Evolutionary conservation across 1,284 basidiomycete genomes (phyloP).

Genomic region (Gomphus sp.): DNA sequence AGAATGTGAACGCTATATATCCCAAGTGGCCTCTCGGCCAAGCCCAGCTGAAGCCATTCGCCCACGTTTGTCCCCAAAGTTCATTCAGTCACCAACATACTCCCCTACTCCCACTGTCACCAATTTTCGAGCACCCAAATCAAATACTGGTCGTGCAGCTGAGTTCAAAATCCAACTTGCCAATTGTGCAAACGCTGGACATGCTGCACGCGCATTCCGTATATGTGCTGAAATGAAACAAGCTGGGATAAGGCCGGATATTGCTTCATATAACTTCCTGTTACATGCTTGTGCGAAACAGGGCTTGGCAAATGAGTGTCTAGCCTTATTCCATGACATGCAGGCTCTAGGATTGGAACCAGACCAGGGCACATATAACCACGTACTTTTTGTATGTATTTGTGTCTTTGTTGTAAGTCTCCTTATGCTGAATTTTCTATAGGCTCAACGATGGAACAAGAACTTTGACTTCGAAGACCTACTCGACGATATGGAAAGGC

Average conservation of each 20-base stretch:
- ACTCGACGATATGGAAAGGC: conserved; percentile 38
- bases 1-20: conserved; percentile 2
- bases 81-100: not conserved
- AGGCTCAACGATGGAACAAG: conserved; percentile 26
- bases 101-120: conserved; percentile 17
- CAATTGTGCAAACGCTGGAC: conserved; percentile 16
- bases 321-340: conserved; percentile 72
- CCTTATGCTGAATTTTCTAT: not conserved
- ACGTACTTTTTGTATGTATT: conserved; percentile 47
- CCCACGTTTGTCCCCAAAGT: not conserved
- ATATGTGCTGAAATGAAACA: conserved; percentile 49
- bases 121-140: conserved; percentile 17
- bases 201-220: conserved; percentile 15
- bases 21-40: not conserved
- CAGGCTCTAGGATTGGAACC: conserved; percentile 44
- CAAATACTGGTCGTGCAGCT: conserved; percentile 12
- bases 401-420: not conserved
- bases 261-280: conserved; percentile 46
- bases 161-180: conserved; percentile 28
- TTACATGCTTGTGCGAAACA: conserved; percentile 37
- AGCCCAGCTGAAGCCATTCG: not conserved
- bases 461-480: conserved; percentile 22
- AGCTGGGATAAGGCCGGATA: conserved; percentile 37
- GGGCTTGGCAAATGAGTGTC: conserved; percentile 39
- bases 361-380: conserved; percentile 50